Conservation (phyloP, 805 yeast species). For the Jamesozyma lodderae region DNA sequence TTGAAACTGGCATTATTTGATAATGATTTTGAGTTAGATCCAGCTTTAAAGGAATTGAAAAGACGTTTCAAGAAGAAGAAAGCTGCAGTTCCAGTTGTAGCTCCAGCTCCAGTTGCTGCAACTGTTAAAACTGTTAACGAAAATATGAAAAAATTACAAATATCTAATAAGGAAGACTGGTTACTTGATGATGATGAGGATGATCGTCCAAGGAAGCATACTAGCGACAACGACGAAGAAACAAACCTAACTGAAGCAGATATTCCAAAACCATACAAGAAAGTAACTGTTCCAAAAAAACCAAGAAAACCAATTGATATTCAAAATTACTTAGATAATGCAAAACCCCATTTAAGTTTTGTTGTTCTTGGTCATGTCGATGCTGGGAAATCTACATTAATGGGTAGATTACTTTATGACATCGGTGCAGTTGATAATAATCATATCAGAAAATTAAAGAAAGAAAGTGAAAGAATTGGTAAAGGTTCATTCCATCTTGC, state of each 20-base stretch:
- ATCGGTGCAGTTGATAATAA: conserved; percentile 96
- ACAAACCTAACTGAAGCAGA: conserved; percentile 13
- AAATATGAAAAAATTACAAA: conserved; percentile 4
- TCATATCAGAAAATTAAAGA: conserved; percentile 91
- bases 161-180: conserved; percentile 13
- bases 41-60: conserved; percentile 35
- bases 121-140: conserved; percentile 1
- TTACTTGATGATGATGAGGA: conserved; percentile 19
- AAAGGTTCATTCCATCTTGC: conserved; percentile 98
- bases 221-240: conserved; percentile 12
- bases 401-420: conserved; percentile 86
- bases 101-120: conserved; percentile 8
- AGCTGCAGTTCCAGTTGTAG: neutral
- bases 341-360: conserved; percentile 90
- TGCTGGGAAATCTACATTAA: conserved; percentile 98
- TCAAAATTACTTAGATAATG: conserved; percentile 69
- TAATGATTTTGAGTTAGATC: conserved; percentile 40
- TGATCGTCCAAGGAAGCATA: conserved; percentile 6
- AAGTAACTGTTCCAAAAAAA: conserved; percentile 23
- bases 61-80: conserved; percentile 24
- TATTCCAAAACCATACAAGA: conserved; percentile 17
- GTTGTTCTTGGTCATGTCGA: conserved; percentile 99
- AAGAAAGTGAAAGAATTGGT: conserved; percentile 96
- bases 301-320: conserved; percentile 43
- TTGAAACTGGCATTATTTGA: conserved; percentile 46